Percentiles rank a stretch among this genome's conserved stretches.
Conservation (phyloP, 257 asterid species). For the Penstemon barbatus region DNA sequence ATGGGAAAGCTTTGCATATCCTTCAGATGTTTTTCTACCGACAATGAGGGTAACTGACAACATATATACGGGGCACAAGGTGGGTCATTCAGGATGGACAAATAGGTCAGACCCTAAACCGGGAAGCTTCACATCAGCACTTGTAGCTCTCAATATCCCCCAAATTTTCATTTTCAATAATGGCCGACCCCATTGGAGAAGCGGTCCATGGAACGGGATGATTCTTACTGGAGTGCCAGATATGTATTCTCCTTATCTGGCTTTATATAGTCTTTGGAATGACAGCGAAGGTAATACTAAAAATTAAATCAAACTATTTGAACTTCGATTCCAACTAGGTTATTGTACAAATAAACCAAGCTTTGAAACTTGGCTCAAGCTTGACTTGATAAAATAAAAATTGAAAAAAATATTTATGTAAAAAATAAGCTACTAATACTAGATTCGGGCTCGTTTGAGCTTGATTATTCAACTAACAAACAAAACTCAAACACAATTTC, state of each 20-base stretch:
- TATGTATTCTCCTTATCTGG: constrained; percentile 49
- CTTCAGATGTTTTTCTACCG: constrained; percentile 40
- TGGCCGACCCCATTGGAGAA: constrained; percentile 43
- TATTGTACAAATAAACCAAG: too few relatives aligned
- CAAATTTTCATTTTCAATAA: constrained; percentile 48
- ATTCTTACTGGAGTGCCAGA: constrained; percentile 52
- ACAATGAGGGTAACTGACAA: constrained; percentile 35
- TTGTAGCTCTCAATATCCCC: constrained; percentile 34
- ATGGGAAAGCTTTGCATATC: constrained; percentile 51
- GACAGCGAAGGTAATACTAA: background rate
- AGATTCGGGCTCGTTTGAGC: too few relatives aligned
- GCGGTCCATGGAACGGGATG: constrained; percentile 69
- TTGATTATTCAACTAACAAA: too few relatives aligned
- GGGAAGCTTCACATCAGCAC: constrained; percentile 43
- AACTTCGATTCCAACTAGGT: too few relatives aligned
- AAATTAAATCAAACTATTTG: too few relatives aligned
- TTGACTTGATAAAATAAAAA: too few relatives aligned
- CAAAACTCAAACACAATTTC: too few relatives aligned
- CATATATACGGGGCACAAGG: constrained; percentile 35
- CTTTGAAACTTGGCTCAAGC: too few relatives aligned
- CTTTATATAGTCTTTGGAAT: constrained; percentile 31
- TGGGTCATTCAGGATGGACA: constrained; percentile 43
- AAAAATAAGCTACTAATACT: too few relatives aligned
- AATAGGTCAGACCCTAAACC: constrained; percentile 32
- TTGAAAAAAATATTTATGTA: too few relatives aligned